Base-by-base conservation (phyloP, 1,139 yeast species). In the Nadsonia commutata region DNA sequence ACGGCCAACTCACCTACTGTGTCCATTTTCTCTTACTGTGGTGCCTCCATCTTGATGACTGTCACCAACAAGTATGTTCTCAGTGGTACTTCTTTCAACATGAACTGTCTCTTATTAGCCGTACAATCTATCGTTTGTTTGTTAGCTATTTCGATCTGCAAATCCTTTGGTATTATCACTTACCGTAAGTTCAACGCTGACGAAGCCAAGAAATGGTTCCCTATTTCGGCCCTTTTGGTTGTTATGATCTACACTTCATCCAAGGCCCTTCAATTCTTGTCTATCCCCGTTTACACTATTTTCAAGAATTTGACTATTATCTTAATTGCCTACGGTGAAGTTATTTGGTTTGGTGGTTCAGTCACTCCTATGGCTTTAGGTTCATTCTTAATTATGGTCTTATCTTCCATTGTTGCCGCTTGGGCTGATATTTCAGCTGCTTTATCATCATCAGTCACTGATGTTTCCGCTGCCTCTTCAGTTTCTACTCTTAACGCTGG, bases 301-400 rank as follows among this genome's bases (percentile, higher is more conserved):
- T 90, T 93, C 78, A 90, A 93, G 72, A 90, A 90, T 67, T 77
- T 93, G 65, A 90, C 98, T 49, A 90, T 90, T 59, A 90, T 90
- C 55, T 71, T 90, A 61, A 90, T 90, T 63, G 98, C 98, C 40
- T 90, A 90, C 62, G 97, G 97, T 67, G 98, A 90, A 68, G 97
- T 88, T 39, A 57, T 93, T 51, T 90, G 96, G 94, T 90, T 90
- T 58, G 95, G 96, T 49, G 96, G 97, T 51, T 68, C 72, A 49
- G 96, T 90, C 56, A 79, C 95, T 45, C 66, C 90, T 40, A 80
- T 88, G 93, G 88, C 95, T 43, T 70, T 90, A 51, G 78, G 84
- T 42, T 82, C 97, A 1, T 90, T 93, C 64, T 58, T 76, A 45
- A 71, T 90, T 63, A 90, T 90, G 94, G 95, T 93, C 45, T 70